These are phyloP conservation scores for Lachnellula cervina DNA, from an alignment of 2,329 filamentous ascomycete species.

Conservation along the genomic window DNA sequence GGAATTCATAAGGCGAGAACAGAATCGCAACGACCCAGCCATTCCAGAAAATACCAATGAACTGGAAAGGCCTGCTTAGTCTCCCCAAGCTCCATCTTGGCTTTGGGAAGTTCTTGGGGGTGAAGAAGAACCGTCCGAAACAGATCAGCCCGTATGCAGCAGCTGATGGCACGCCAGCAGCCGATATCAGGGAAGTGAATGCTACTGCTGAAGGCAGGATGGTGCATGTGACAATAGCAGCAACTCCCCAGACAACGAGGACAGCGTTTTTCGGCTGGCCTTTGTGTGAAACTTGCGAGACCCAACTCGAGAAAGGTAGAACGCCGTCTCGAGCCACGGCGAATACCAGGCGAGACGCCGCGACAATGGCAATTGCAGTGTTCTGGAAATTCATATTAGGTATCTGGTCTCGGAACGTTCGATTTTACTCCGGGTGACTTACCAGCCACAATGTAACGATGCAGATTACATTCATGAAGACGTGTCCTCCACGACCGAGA, in stretches of 20 bases:
- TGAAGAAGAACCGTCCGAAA: conserved; percentile 43
- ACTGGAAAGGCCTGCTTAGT: conserved; percentile 42
- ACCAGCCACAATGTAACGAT: conserved; percentile 47
- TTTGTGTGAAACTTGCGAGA: conserved; percentile 45
- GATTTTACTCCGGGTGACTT: conserved; percentile 23
- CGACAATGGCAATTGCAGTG: conserved; percentile 54
- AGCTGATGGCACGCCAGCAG: conserved; percentile 47
- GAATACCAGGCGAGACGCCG: conserved; percentile 56
- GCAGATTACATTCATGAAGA: conserved; percentile 59
- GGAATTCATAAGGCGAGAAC: conserved; percentile 43
- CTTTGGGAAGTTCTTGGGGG: conserved; percentile 43
- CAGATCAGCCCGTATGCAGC: conserved; percentile 49
- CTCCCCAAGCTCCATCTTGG: conserved; percentile 43
- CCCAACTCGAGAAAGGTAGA: conserved; percentile 54
- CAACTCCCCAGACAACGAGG: conserved; percentile 51
- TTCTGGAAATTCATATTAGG: conserved; percentile 35
- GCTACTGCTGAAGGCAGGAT: conserved; percentile 51
- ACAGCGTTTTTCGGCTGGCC: conserved; percentile 57
- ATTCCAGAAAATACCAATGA: conserved; percentile 45
- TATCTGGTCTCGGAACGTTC: no score
- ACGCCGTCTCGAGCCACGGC: conserved; percentile 57
- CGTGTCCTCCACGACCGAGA: conserved; percentile 50
- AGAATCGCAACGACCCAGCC: conserved; percentile 45
- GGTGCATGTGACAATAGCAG: conserved; percentile 52
- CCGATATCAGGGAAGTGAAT: conserved; percentile 50